Evolutionary conservation across 2,329 filamentous ascomycete genomes (phyloP).

Genomic region (Neofusicoccum cordaticola): DNA sequence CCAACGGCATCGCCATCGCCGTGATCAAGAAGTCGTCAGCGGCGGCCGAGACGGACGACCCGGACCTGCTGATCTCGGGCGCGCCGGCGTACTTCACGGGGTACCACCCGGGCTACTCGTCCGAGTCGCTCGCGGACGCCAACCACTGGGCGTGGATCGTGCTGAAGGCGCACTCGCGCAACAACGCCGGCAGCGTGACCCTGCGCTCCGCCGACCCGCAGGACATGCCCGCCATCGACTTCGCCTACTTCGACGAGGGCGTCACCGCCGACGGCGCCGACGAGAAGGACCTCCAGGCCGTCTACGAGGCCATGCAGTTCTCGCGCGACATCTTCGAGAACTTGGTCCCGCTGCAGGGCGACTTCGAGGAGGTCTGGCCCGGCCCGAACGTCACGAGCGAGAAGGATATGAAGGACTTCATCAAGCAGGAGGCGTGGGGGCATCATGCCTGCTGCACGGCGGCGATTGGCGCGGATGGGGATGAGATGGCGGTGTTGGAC

Average conservation of each 20-base stretch:
- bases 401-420: constrained; percentile 38
- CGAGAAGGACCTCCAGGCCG: constrained; percentile 45
- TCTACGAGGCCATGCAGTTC: constrained; percentile 56
- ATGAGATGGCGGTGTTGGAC: constrained; percentile 57
- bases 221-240: constrained; percentile 58
- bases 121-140: constrained; percentile 43
- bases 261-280: constrained; percentile 23
- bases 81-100: constrained; percentile 54
- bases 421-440: constrained; percentile 33
- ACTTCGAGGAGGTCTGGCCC: constrained; percentile 44
- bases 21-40: constrained; percentile 39
- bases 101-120: constrained; percentile 55
- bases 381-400: constrained; percentile 42
- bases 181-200: constrained; percentile 59
- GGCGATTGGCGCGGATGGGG: constrained; percentile 53
- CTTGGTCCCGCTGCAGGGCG: constrained; percentile 20
- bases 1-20: constrained; percentile 54
- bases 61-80: constrained; percentile 48
- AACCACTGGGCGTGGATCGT: constrained; percentile 50
- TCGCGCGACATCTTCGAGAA: constrained; percentile 42
- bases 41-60: constrained; percentile 45
- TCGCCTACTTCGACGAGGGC: constrained; percentile 33
- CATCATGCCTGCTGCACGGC: constrained; percentile 58
- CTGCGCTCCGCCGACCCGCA: constrained; percentile 61
- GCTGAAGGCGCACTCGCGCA: constrained; percentile 63